Evolutionary conservation across 371 early-diverging fungal genomes (phyloP), one percentile per base, ranked within the genome.

Genomic region (Syncephalastrum contaminatum): DNA sequence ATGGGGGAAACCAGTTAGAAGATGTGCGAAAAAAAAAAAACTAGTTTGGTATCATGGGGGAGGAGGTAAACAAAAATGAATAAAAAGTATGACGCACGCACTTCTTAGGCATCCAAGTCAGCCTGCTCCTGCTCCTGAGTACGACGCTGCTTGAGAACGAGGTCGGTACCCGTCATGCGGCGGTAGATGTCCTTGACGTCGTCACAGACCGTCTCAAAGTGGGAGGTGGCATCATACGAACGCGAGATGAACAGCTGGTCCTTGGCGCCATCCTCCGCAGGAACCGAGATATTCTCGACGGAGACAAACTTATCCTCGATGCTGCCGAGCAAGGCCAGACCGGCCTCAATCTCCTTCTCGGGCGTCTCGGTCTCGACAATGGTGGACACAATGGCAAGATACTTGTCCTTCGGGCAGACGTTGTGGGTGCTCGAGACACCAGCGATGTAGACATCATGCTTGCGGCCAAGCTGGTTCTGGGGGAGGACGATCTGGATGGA

Each of bases 141-240:
- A 21, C 62, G 69, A 54, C 84, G 78, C 70, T 86, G 81, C 83
- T 89, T 85, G 48, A 92, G 70, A 25, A 85, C 86, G 51, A 98
- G 79, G 3, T 92, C 92, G 44, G 87, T 81, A 49, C 98, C 98
- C 7, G 95, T 95, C 56, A 92, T 79, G 52, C 97, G 86, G 72
- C 86, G 84, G 77, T 97, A 99, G 43, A 99, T 75, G 62, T 84
- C 82, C 81, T 94, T 93, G 58, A 98, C 94, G 73, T 99, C 99
- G 51, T 91, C 89, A 70, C 93, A 97, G 21, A 97, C 92, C 50
- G 97, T 92, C 74, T 97, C 99, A 85, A 99, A 98, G 85, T 99
- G 98, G 19, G 95, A 91, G 4, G 99, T 94, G 39, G 99, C 97
- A 82, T 99, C 99, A 66, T 97, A 99, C 41, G 93, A 93, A 63